These are phyloP conservation scores for Globisporangium cylindrosporum DNA, from an alignment of 352 stramenopile species.

Conservation along the genomic window DNA sequence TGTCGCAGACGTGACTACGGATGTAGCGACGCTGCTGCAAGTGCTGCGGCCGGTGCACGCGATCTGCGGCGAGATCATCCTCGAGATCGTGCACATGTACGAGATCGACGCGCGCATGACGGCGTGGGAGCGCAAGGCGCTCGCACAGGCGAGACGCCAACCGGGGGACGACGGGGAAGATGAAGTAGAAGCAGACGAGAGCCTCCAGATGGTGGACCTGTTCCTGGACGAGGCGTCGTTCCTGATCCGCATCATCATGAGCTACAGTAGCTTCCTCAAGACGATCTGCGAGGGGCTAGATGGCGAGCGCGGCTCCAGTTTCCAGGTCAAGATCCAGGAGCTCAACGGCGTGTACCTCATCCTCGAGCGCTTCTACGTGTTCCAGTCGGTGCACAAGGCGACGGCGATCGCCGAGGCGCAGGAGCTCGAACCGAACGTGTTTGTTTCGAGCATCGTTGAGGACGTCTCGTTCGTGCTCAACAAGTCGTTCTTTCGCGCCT, in stretches of 20 bases:
- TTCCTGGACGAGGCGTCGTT: slow-evolving; percentile 80
- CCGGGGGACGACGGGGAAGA: slow-evolving; percentile 21
- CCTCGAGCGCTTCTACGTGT: slow-evolving; percentile 83
- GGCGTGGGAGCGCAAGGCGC: slow-evolving; percentile 73
- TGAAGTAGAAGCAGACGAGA: slow-evolving; percentile 71
- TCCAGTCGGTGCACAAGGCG: slow-evolving; percentile 83
- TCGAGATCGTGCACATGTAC: slow-evolving; percentile 79
- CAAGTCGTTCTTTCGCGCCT: slow-evolving; percentile 75
- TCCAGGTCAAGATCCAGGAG: slow-evolving; percentile 67
- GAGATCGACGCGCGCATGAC: slow-evolving; percentile 64
- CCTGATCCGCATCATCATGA: slow-evolving; percentile 69
- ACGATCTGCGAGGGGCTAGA: slow-evolving; percentile 54
- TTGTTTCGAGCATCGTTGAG: slow-evolving; percentile 79
- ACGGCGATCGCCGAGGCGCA: slow-evolving; percentile 79
- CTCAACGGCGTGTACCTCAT: slow-evolving; percentile 79
- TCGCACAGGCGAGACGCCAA: slow-evolving; percentile 50
- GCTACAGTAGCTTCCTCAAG: slow-evolving; percentile 56
- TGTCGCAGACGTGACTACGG: slow-evolving; percentile 53
- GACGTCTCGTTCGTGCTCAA: slow-evolving; percentile 85
- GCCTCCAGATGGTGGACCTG: slow-evolving; percentile 84
- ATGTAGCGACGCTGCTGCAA: slow-evolving; percentile 33
- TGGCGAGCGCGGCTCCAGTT: slow-evolving; percentile 28
- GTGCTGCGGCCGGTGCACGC: slow-evolving; percentile 65
- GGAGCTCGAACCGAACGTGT: slow-evolving; percentile 61
- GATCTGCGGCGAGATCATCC: slow-evolving; percentile 39